Evolutionary conservation across 345 rosid species (phyloP).

Genomic region (Bretschneidera sinensis): DNA sequence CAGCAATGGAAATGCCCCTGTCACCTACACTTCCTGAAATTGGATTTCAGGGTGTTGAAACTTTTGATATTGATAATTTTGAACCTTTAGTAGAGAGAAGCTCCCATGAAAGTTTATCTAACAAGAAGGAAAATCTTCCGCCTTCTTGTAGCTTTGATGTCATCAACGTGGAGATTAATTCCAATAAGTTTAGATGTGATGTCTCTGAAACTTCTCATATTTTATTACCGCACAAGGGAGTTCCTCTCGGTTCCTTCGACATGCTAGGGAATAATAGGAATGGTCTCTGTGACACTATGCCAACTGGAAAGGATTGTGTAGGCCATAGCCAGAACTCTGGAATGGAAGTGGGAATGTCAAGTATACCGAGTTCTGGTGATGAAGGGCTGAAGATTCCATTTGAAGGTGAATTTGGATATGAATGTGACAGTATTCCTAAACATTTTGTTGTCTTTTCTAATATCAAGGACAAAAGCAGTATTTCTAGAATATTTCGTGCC

Average conservation of each 20-base stretch:
- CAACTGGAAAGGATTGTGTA: conserved; percentile 13
- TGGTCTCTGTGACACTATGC: conserved; percentile 9
- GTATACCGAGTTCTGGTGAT: conserved; percentile 16
- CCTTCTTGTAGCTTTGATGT: conserved; percentile 23
- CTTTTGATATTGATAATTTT: conserved; percentile 16
- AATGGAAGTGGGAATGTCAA: conserved; percentile 4
- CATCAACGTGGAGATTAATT: conserved; percentile 26
- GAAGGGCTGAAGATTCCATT: conserved; percentile 11
- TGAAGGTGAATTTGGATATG: conserved; percentile 21
- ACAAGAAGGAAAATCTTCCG: conserved; percentile 23
- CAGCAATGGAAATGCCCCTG: conserved; percentile 59
- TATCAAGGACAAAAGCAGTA: conserved; percentile 35
- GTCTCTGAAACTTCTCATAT: conserved; percentile 15
- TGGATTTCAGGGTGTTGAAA: conserved; percentile 26
- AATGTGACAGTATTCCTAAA: conserved; percentile 24
- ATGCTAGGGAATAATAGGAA: not conserved
- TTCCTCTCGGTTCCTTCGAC: conserved; percentile 23
- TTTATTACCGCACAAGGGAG: conserved; percentile 14
- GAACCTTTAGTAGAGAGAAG: conserved; percentile 14
- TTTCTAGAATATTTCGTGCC: conserved; percentile 42
- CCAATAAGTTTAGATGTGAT: conserved; percentile 17
- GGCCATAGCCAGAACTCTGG: conserved; percentile 8
- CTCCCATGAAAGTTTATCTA: conserved; percentile 8
- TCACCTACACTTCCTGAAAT: conserved; percentile 77
- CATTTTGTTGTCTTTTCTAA: conserved; percentile 40